Conservation (phyloP, 2,329 filamentous ascomycete species). For the Fusarium fracticaudum region DNA sequence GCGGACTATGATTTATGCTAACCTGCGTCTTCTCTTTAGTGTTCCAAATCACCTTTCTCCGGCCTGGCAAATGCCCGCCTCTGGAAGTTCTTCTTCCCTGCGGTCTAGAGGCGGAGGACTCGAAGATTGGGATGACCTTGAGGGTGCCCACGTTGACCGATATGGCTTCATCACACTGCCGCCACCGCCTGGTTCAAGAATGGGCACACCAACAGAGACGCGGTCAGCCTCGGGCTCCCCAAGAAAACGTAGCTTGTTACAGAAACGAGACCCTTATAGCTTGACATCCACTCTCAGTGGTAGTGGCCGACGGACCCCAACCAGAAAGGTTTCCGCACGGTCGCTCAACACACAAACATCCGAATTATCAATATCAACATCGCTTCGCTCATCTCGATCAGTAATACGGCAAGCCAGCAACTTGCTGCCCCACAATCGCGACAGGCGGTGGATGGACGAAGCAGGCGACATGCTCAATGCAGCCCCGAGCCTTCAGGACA, state of each 20-base stretch:
- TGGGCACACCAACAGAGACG: slow-evolving; percentile 53
- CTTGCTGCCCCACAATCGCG: slow-evolving; percentile 67
- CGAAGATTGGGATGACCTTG: slow-evolving; percentile 74
- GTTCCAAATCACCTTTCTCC: slow-evolving; percentile 45
- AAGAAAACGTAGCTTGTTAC: slow-evolving; percentile 57
- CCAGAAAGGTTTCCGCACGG: slow-evolving; percentile 65
- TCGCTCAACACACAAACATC: slow-evolving; percentile 68
- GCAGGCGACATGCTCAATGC: slow-evolving; percentile 74
- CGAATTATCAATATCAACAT: slow-evolving; percentile 58
- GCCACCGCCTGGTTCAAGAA: slow-evolving; percentile 54
- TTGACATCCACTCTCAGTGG: slow-evolving; percentile 54
- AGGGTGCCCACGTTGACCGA: slow-evolving; percentile 70
- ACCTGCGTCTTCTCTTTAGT: slow-evolving; percentile 39
- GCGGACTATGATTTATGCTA: slow-evolving; percentile 44
- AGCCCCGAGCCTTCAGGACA: slow-evolving; percentile 65
- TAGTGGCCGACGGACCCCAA: slow-evolving; percentile 54
- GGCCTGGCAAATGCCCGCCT: slow-evolving; percentile 51
- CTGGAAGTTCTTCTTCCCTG: slow-evolving; percentile 56
- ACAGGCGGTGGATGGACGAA: slow-evolving; percentile 70
- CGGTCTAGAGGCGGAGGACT: slow-evolving; percentile 62
- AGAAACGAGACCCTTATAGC: slow-evolving; percentile 48
- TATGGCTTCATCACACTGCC: slow-evolving; percentile 72
- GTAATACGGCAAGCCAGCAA: slow-evolving; percentile 68
- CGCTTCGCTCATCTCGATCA: slow-evolving; percentile 63
- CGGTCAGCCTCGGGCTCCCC: slow-evolving; percentile 56